These are phyloP conservation scores for Ophiosphaerella herpotricha DNA, from an alignment of 2,329 filamentous ascomycete species.

Conservation along the genomic window DNA sequence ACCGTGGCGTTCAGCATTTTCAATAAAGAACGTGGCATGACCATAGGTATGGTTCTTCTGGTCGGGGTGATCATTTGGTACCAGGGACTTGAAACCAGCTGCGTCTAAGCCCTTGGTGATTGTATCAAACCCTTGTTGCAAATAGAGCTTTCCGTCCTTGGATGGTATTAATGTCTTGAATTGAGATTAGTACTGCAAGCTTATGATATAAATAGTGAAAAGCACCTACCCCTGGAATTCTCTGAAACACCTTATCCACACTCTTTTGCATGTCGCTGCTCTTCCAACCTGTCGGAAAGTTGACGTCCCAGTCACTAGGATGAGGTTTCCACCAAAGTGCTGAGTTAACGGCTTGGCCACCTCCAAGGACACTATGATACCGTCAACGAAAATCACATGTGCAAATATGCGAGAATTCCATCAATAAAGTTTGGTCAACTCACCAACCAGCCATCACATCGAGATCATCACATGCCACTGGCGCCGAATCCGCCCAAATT, in stretches of 20 bases:
- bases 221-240: slow-evolving; percentile 57
- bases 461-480: slow-evolving; percentile 67
- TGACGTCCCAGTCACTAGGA: slow-evolving; percentile 68
- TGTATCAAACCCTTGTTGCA: slow-evolving; percentile 66
- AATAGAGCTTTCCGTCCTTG: slow-evolving; percentile 65
- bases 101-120: slow-evolving; percentile 61
- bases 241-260: slow-evolving; percentile 63
- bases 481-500: slow-evolving; percentile 64
- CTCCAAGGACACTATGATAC: slow-evolving; percentile 59
- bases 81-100: slow-evolving; percentile 65
- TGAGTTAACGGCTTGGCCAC: slow-evolving; percentile 68
- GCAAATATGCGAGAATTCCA: not conserved
- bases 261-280: slow-evolving; percentile 62
- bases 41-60: slow-evolving; percentile 65
- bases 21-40: slow-evolving; percentile 67
- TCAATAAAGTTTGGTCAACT: slow-evolving; percentile 1
- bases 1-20: slow-evolving; percentile 66
- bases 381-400: not conserved
- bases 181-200: not conserved
- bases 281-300: slow-evolving; percentile 73
- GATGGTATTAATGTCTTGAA: slow-evolving; percentile 64
- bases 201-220: not conserved
- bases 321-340: slow-evolving; percentile 69
- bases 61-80: slow-evolving; percentile 62
- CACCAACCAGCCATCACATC: slow-evolving; percentile 69